A percentile compares a stretch with the other conserved stretches of the same genome.
Evolutionary conservation across 805 yeast species (phyloP).

Genomic region (Wickerhamomyces sydowiorum): DNA sequence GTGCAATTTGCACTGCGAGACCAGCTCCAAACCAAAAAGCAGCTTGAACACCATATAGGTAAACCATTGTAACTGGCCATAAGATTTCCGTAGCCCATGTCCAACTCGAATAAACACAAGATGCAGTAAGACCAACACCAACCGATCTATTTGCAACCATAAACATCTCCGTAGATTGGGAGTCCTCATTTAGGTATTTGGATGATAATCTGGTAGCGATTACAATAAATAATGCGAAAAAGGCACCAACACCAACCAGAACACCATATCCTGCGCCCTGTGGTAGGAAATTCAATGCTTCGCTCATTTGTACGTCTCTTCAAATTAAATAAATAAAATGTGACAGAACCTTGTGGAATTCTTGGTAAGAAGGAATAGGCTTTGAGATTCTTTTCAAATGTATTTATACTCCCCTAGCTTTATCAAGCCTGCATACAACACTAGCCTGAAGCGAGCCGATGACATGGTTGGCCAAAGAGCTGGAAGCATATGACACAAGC

Average conservation of each 20-base stretch:
- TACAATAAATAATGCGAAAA: conserved; percentile 36
- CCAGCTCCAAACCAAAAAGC: conserved; percentile 29
- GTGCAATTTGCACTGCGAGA: conserved; percentile 30
- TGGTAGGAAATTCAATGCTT: conserved; percentile 12
- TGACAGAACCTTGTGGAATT: too few relatives aligned
- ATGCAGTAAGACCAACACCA: conserved; percentile 33
- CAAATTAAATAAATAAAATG: too few relatives aligned
- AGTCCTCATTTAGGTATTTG: conserved; percentile 31
- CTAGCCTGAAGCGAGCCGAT: neutral
- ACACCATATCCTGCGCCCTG: conserved; percentile 30
- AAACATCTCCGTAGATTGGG: conserved; percentile 34
- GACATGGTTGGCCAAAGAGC: too few relatives aligned
- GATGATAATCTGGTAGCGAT: conserved; percentile 27
- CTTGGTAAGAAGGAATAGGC: too few relatives aligned
- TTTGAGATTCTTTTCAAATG: too few relatives aligned
- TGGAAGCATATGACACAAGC: neutral
- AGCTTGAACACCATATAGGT: conserved; percentile 33
- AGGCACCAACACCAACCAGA: conserved; percentile 35
- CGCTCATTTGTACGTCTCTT: conserved; percentile 15
- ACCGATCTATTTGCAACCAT: conserved; percentile 35
- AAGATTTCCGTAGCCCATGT: conserved; percentile 37
- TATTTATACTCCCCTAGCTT: too few relatives aligned
- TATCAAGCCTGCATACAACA: too few relatives aligned
- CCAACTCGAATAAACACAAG: conserved; percentile 39
- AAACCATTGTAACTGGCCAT: conserved; percentile 31